Evolutionary conservation across 2,329 filamentous ascomycete genomes (phyloP).

Genomic region (Cercospora canescens): DNA sequence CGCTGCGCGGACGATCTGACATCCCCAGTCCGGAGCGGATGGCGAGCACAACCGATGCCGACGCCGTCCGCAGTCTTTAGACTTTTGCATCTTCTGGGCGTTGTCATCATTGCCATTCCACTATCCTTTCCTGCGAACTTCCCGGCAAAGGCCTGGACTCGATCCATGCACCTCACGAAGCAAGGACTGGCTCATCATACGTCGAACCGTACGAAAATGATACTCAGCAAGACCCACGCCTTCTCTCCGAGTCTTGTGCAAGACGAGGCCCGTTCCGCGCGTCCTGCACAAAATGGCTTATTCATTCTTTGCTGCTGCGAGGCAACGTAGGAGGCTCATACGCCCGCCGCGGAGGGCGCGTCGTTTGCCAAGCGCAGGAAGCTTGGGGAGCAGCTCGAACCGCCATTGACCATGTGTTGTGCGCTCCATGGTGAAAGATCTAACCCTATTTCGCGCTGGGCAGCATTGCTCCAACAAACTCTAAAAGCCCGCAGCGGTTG

Average conservation of each 20-base stretch:
- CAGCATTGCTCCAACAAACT: background rate
- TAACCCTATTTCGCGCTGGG: background rate
- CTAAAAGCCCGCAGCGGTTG: background rate
- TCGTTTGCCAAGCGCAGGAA: background rate
- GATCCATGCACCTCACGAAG: background rate
- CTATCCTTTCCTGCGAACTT: background rate
- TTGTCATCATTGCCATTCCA: background rate
- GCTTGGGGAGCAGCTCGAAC: background rate
- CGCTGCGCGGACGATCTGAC: background rate
- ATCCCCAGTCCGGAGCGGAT: background rate
- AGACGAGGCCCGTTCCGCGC: background rate
- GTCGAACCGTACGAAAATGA: background rate
- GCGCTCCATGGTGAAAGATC: background rate
- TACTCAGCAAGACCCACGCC: too few relatives aligned
- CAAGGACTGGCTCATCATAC: background rate
- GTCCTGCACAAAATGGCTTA: conserved; percentile 3
- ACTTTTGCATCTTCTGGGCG: background rate
- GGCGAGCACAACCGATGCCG: background rate
- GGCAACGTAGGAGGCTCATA: conserved; percentile 5
- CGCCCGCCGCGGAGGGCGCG: background rate
- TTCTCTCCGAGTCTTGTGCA: background rate
- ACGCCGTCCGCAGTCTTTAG: background rate
- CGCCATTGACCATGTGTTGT: background rate
- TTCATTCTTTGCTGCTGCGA: background rate
- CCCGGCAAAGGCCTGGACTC: background rate